Percentiles rank a stretch among this genome's conserved stretches.
phyloP scores from a whole-genome alignment of 805 yeast species.

The Starmerella bacillaris region DNA sequence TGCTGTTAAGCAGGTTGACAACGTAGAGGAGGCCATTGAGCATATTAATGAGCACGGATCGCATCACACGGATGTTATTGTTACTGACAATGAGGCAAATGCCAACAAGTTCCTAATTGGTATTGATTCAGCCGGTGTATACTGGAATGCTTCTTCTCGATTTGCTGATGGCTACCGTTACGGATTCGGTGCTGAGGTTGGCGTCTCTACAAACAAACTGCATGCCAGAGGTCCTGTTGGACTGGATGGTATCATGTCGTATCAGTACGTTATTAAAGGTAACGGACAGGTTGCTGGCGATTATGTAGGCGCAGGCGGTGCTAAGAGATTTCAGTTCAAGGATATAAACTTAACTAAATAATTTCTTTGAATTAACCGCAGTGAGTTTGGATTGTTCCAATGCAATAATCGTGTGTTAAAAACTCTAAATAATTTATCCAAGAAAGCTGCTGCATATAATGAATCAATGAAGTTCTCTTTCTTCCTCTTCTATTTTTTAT shows the following conservation, averaged over 20 bases:
- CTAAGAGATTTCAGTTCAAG: slow-evolving; percentile 50
- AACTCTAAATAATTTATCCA: too few species aligned
- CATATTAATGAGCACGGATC: slow-evolving; percentile 89
- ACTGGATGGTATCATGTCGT: slow-evolving; percentile 85
- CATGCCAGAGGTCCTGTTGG: slow-evolving; percentile 99
- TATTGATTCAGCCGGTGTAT: slow-evolving; percentile 88
- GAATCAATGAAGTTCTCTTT: too few species aligned
- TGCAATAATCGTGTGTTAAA: too few species aligned
- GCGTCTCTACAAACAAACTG: slow-evolving; percentile 88
- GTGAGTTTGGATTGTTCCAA: too few species aligned
- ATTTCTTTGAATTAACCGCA: too few species aligned
- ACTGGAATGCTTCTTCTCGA: slow-evolving; percentile 93
- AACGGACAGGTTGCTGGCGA: slow-evolving; percentile 85
- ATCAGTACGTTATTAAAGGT: slow-evolving; percentile 85
- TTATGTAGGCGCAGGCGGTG: slow-evolving; percentile 85
- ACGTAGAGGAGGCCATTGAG: slow-evolving; percentile 52
- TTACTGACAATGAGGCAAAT: slow-evolving; percentile 50
- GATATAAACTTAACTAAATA: too few species aligned
- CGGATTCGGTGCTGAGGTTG: slow-evolving; percentile 98
- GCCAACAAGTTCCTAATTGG: slow-evolving; percentile 71
- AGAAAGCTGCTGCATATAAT: too few species aligned
- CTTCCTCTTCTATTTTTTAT: too few species aligned
- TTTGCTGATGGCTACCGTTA: slow-evolving; percentile 98
- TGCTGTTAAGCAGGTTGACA: slow-evolving; percentile 46
- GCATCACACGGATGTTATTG: slow-evolving; percentile 84